Base-by-base conservation (phyloP, 805 yeast species). In the Zygosaccharomyces gambellarensis region DNA sequence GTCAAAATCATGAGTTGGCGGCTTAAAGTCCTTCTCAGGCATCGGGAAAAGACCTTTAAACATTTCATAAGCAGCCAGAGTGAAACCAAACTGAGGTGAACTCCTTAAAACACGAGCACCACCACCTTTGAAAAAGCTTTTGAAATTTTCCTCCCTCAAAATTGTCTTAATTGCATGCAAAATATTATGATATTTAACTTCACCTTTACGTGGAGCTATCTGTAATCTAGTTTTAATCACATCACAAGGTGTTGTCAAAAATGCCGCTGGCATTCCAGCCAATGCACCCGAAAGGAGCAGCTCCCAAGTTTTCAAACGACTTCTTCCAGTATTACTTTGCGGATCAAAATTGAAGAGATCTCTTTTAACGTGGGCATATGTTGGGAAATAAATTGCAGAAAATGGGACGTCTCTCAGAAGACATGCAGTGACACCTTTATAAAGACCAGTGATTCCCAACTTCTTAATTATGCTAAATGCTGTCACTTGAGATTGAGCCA, bases 251-350 rank as follows among this genome's bases (percentile, higher is more conserved):
- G 99, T 92, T 1, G 99, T 92, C 57, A 90, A 73, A 68, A 86
- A 92, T 9, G 98, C 98, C 28, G 98, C 95, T 8, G 99, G 99
- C 74, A 95, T 89, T 65, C 98, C 99, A 11, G 99, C 98, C 55
- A 90, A 66, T 9, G 96, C 97, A 69, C 99, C 99, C 52, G 95
- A 80, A 4, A 80, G 67, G 52, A 92, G 78, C 56, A 94, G 74
- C 69, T 92, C 96, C 85, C 92, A 83, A 27, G 95, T 81, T 54
- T 81, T 81, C 52, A 90, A 78, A 53, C 78, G 75, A 41, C 73
- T 76, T 58, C 78, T 75, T 59, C 82, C 78, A 48, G 75, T 76
- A 25, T 80, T 76, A 61, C 79, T 80, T 43, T 71, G 65, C 4
- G 96, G 95, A 61, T 92, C 95, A 64, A 85, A 90, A 46, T 85